Percentiles rank a stretch among this genome's conserved stretches.
phyloP scores from a whole-genome alignment of 164 flowering plant species.

The Berberis thunbergii region DNA sequence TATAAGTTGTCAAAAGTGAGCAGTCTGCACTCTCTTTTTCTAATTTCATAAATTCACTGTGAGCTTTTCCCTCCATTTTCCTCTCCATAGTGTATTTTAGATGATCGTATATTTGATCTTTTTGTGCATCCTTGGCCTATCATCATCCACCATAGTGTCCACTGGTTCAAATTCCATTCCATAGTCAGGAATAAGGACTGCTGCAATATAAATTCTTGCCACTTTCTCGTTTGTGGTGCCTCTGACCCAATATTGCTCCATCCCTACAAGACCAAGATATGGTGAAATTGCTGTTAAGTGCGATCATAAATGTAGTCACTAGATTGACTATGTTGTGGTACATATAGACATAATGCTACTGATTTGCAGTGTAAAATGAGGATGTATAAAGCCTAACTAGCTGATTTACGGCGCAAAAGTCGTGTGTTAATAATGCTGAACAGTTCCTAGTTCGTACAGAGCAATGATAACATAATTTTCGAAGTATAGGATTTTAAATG shows the following conservation, averaged over 20 bases:
- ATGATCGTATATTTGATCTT: constrained; percentile 21
- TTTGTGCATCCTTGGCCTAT: constrained; percentile 15
- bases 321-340: too few relatives aligned
- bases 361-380: too few relatives aligned
- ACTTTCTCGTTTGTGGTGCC: constrained; percentile 14
- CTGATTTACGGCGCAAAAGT: too few relatives aligned
- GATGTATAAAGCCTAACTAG: too few relatives aligned
- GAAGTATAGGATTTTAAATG: too few relatives aligned
- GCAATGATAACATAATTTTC: too few relatives aligned
- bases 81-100: constrained; percentile 8
- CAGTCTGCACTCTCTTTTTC: neutral
- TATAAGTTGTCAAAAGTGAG: too few relatives aligned
- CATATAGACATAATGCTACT: too few relatives aligned
- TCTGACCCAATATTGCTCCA: constrained; percentile 21
- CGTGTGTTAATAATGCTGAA: too few relatives aligned
- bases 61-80: constrained; percentile 21
- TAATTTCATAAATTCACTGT: constrained; percentile 2
- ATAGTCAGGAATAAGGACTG: constrained; percentile 15
- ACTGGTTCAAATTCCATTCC: constrained; percentile 22
- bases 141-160: constrained; percentile 10
- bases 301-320: neutral
- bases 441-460: too few relatives aligned
- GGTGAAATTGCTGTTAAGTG: neutral
- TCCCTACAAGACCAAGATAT: neutral
- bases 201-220: constrained; percentile 13